phyloP scores from a whole-genome alignment of 345 rosid species.

The Melaleuca quinquenervia region DNA sequence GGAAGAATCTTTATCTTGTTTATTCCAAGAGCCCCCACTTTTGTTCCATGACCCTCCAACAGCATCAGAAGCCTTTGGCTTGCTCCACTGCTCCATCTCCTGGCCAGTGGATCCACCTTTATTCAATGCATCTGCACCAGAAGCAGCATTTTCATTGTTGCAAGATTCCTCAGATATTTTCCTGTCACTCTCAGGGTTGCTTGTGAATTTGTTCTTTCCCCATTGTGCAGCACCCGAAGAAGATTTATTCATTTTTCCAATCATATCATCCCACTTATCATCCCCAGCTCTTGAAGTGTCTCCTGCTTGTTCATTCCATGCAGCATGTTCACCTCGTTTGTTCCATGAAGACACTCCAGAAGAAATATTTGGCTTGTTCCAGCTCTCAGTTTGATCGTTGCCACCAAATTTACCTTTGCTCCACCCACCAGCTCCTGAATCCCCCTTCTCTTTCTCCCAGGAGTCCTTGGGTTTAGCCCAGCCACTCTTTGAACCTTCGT shows the following conservation, averaged over 20 bases:
- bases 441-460: not conserved
- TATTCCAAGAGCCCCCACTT: not conserved
- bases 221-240: not conserved
- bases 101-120: not conserved
- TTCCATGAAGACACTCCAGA: not conserved
- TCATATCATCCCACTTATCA: not conserved
- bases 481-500: not conserved
- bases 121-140: not conserved
- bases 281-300: not conserved
- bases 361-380: not conserved
- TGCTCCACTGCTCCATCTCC: conserved; percentile 4
- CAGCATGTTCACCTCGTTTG: not conserved
- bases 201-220: not conserved
- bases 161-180: not conserved
- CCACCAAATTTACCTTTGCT: not conserved
- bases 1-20: conserved; percentile 2
- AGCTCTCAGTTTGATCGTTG: not conserved
- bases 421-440: not conserved
- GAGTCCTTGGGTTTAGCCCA: not conserved
- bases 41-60: conserved; percentile 1
- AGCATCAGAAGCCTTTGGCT: not conserved
- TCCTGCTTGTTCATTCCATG: not conserved
- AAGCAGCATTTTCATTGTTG: not conserved
- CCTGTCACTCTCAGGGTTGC: not conserved
- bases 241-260: not conserved